A percentile compares a stretch with the other conserved stretches of the same genome.
phyloP scores from a whole-genome alignment of 2,329 filamentous ascomycete species.

The Fusarium pseudocircinatum region DNA sequence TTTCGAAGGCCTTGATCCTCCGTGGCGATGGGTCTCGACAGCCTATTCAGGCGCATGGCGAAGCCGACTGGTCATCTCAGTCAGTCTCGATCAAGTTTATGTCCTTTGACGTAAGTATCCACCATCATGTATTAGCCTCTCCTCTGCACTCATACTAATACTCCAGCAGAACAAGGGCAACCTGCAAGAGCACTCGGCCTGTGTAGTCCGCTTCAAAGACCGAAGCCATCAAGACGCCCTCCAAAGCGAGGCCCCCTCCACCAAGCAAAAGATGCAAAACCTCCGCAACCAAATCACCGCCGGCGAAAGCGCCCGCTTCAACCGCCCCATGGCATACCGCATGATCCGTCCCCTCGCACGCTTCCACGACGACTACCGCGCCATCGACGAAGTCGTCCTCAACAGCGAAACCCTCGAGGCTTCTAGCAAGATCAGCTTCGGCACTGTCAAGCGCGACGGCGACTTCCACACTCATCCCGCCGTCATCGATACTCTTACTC shows the following conservation, averaged over 20 bases:
- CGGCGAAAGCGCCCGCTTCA: conserved; percentile 29
- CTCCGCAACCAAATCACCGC: conserved; percentile 25
- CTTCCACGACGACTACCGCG: conserved; percentile 37
- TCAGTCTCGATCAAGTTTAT: conserved; percentile 18
- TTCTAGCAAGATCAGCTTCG: conserved; percentile 26
- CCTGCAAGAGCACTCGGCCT: conserved; percentile 23
- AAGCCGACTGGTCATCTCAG: conserved; percentile 25
- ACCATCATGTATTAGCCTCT: too few relatives aligned
- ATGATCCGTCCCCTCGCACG: conserved; percentile 33
- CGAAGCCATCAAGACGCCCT: conserved; percentile 9
- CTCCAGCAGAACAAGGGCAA: background rate
- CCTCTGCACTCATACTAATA: too few relatives aligned
- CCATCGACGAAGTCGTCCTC: conserved; percentile 34
- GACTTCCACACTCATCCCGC: conserved; percentile 35
- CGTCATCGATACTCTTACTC: conserved; percentile 33
- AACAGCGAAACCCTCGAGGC: conserved; percentile 33
- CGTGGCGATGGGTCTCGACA: conserved; percentile 3
- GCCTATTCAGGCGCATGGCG: conserved; percentile 26
- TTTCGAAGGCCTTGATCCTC: conserved; percentile 31
- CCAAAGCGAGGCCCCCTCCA: background rate
- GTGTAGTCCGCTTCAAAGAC: conserved; percentile 28
- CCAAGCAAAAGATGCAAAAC: conserved; percentile 24
- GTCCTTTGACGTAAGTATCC: conserved; percentile 33
- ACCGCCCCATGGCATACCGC: conserved; percentile 36
- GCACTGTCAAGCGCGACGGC: conserved; percentile 24